Conservation (phyloP, 352 stramenopile species). For the Phytopythium vexans region DNA sequence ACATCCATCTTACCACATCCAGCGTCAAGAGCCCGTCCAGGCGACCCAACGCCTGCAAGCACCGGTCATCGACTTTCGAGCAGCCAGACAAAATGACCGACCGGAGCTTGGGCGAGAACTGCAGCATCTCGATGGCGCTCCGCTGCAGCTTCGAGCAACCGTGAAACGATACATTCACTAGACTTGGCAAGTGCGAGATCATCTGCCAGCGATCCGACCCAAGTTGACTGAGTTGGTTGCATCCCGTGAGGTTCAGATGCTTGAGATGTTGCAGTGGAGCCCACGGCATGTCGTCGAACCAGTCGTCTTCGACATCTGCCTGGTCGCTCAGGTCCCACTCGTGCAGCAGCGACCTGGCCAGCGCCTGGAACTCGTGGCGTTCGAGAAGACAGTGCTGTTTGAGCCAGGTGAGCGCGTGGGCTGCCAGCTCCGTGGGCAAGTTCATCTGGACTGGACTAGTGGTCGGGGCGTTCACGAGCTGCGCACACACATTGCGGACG, state of each 20-base stretch:
- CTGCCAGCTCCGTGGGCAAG: constrained; percentile 44
- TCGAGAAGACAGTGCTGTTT: constrained; percentile 50
- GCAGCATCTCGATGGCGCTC: constrained; percentile 46
- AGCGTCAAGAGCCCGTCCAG: constrained; percentile 39
- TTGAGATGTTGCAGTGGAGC: constrained; percentile 44
- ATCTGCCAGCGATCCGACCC: constrained; percentile 25
- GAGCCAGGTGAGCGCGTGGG: constrained; percentile 44
- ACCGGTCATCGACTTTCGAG: constrained; percentile 52
- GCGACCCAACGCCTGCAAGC: constrained; percentile 32
- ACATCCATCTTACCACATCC: constrained; percentile 39
- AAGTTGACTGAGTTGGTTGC: constrained; percentile 44
- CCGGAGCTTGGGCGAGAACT: constrained; percentile 54
- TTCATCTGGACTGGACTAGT: constrained; percentile 9
- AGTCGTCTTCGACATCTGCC: constrained; percentile 52
- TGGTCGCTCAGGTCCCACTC: constrained; percentile 56
- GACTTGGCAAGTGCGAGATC: constrained; percentile 33
- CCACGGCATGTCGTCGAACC: constrained; percentile 55
- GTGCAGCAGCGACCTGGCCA: constrained; percentile 48
- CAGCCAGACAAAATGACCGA: constrained; percentile 60
- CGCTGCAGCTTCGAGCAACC: constrained; percentile 41
- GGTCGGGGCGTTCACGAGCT: constrained; percentile 33
- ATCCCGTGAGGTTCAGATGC: constrained; percentile 56
- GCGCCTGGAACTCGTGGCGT: constrained; percentile 48
- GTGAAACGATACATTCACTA: constrained; percentile 49
- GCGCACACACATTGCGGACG: constrained; percentile 45